These are phyloP conservation scores for Psidium friedrichsthalianum DNA, from an alignment of 345 rosid genomes.

Conservation along the genomic window DNA sequence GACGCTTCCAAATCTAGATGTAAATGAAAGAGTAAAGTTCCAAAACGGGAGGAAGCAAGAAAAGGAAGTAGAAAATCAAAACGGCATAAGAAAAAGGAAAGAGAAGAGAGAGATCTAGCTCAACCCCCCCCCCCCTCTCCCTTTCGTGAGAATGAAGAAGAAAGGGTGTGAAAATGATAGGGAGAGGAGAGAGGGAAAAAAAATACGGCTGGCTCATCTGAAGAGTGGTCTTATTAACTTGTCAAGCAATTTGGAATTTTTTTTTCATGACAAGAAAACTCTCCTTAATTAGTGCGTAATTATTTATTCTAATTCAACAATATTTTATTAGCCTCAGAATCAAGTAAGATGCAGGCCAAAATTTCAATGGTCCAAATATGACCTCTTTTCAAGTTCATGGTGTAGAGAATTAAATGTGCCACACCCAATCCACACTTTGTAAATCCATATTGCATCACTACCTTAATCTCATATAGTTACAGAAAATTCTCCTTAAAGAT, in stretches of 20 bases:
- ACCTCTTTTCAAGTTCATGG: not conserved
- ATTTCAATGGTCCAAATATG: not conserved
- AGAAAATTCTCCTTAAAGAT: not conserved
- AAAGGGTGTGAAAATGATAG: no score
- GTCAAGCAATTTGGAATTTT: not conserved
- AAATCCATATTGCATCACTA: not conserved
- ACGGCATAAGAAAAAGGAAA: no score
- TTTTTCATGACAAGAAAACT: not conserved
- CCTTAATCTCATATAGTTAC: not conserved
- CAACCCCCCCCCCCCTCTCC: no score
- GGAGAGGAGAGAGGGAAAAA: no score
- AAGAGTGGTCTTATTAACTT: not conserved
- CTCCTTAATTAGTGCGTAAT: not conserved
- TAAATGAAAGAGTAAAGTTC: no score
- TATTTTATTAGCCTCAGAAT: not conserved
- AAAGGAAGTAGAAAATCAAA: no score
- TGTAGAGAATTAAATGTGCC: not conserved
- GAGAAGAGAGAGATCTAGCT: no score
- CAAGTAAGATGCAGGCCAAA: not conserved
- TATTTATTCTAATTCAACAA: not conserved
- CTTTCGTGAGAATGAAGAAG: no score
- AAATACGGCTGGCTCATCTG: no score
- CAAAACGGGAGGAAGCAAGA: no score
- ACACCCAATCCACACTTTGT: not conserved
- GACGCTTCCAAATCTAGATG: no score